Conservation (phyloP, 2,329 filamentous ascomycete genomes). For the Nakataea oryzae region DNA sequence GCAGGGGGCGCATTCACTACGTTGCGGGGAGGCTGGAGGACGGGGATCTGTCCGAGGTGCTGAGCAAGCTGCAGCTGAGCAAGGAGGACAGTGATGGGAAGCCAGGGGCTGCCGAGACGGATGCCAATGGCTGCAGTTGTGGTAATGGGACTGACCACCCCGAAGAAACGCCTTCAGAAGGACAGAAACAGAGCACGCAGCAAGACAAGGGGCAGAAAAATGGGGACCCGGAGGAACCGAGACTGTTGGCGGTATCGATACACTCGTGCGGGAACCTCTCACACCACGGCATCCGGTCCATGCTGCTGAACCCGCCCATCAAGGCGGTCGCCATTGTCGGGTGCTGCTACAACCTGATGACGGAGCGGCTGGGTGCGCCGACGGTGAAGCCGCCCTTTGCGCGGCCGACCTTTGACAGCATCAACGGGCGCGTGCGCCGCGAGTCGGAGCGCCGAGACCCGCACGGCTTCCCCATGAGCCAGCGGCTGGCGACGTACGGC, state of each 20-base stretch:
- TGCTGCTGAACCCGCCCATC: slow-evolving; percentile 74
- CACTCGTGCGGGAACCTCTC: slow-evolving; percentile 98
- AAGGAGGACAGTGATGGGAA: neutral
- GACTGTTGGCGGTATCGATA: slow-evolving; percentile 82
- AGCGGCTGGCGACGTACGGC: slow-evolving; percentile 47
- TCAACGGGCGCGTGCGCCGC: slow-evolving; percentile 57
- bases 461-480: slow-evolving; percentile 89
- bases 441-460: slow-evolving; percentile 70
- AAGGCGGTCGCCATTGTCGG: slow-evolving; percentile 90
- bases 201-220: neutral
- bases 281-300: slow-evolving; percentile 81
- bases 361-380: slow-evolving; percentile 76
- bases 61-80: slow-evolving; percentile 44
- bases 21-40: slow-evolving; percentile 64
- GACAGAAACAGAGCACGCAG: neutral
- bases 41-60: slow-evolving; percentile 58
- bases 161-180: neutral
- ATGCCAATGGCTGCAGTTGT: neutral
- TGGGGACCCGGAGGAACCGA: slow-evolving; percentile 24
- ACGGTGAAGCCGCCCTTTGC: slow-evolving; percentile 70
- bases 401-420: slow-evolving; percentile 55
- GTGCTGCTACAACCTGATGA: slow-evolving; percentile 96
- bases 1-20: slow-evolving; percentile 65
- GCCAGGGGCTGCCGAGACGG: no score
- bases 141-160: neutral